phyloP scores from a whole-genome alignment of 352 stramenopile species.

The Globisporangium parvum region DNA sequence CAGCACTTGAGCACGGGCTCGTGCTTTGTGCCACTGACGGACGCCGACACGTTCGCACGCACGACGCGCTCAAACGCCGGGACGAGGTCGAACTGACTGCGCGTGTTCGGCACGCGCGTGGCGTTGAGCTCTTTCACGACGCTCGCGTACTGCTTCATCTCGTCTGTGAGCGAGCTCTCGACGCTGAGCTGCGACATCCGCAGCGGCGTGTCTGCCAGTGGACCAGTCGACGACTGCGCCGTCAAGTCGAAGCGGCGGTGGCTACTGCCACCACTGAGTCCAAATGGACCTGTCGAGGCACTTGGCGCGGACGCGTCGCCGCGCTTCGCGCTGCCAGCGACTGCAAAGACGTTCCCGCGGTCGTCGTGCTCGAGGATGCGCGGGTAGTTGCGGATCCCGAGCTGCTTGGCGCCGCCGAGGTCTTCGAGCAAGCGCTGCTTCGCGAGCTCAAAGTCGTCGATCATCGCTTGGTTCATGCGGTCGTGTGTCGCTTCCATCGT shows the following conservation, averaged over 20 bases:
- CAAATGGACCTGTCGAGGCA: slow-evolving; percentile 23
- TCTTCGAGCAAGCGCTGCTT: slow-evolving; percentile 75
- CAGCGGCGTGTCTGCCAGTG: slow-evolving; percentile 23
- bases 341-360: slow-evolving; percentile 40
- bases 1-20: slow-evolving; percentile 77
- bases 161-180: slow-evolving; percentile 68
- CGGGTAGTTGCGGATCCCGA: slow-evolving; percentile 72
- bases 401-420: slow-evolving; percentile 54
- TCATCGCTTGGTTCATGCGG: slow-evolving; percentile 82
- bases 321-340: slow-evolving; percentile 27
- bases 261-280: slow-evolving; percentile 38
- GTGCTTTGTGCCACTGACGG: slow-evolving; percentile 59
- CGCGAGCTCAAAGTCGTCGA: slow-evolving; percentile 76
- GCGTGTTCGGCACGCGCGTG: slow-evolving; percentile 57
- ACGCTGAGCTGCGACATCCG: slow-evolving; percentile 61
- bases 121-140: slow-evolving; percentile 70
- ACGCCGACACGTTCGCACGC: slow-evolving; percentile 45
- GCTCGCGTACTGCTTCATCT: slow-evolving; percentile 79
- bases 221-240: slow-evolving; percentile 14
- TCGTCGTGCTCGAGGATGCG: slow-evolving; percentile 40
- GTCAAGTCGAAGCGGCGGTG: slow-evolving; percentile 45
- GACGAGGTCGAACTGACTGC: slow-evolving; percentile 67
- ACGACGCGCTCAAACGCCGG: slow-evolving; percentile 49
- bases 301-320: slow-evolving; percentile 5
- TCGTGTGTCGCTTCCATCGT: slow-evolving; percentile 79